Conservation (phyloP, 2,329 filamentous ascomycete species). For the Hypoxylon sp. region DNA sequence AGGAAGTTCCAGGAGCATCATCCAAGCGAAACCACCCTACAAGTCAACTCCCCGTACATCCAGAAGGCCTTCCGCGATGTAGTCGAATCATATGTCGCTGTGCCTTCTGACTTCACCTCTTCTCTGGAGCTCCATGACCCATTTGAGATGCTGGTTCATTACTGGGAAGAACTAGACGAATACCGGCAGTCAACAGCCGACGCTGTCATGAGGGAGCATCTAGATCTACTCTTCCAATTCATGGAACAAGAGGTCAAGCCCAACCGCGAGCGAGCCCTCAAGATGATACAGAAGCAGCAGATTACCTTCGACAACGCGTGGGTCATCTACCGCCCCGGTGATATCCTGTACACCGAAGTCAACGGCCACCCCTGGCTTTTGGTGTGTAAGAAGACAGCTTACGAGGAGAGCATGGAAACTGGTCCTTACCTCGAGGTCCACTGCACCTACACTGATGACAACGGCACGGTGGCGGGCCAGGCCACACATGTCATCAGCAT, state of each 20-base stretch:
- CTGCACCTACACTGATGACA: slow-evolving; percentile 49
- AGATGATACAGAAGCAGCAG: slow-evolving; percentile 49
- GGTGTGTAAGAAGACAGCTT: slow-evolving; percentile 48
- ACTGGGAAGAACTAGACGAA: slow-evolving; percentile 50
- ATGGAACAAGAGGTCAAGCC: slow-evolving; percentile 51
- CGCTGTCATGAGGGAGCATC: slow-evolving; percentile 36
- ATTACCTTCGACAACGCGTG: slow-evolving; percentile 50
- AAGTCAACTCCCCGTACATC: slow-evolving; percentile 52
- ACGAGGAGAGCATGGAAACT: slow-evolving; percentile 40
- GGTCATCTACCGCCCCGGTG: slow-evolving; percentile 51
- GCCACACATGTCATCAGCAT: slow-evolving; percentile 36
- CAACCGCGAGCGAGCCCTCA: slow-evolving; percentile 42
- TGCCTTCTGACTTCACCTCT: slow-evolving; percentile 50
- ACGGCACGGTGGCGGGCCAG: slow-evolving; percentile 45
- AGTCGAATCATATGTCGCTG: slow-evolving; percentile 45
- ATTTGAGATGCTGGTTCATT: slow-evolving; percentile 51
- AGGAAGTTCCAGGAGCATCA: slow-evolving; percentile 40
- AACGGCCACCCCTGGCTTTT: slow-evolving; percentile 51
- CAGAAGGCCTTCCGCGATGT: slow-evolving; percentile 49
- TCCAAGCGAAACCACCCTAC: slow-evolving; percentile 44
- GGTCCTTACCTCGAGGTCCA: slow-evolving; percentile 51
- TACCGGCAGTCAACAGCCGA: slow-evolving; percentile 40
- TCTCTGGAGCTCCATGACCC: slow-evolving; percentile 47
- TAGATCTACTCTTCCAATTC: slow-evolving; percentile 52
- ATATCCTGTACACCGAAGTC: slow-evolving; percentile 48